phyloP scores from a whole-genome alignment of 495 filamentous ascomycete genomes.

The Hypoxylon fuscum region DNA sequence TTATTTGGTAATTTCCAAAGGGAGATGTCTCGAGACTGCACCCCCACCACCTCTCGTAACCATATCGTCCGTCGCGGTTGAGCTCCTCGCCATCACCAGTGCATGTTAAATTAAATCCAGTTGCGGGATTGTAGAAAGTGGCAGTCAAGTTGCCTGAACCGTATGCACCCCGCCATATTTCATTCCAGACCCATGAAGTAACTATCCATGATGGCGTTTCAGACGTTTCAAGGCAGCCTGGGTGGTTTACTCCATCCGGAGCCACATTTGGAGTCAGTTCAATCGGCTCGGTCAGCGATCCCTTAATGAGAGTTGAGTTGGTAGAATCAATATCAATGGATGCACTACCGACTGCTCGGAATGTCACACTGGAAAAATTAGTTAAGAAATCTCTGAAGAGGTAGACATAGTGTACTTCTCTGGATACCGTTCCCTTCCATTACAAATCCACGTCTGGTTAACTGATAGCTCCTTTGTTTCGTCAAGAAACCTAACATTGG shows the following conservation, averaged over 20 bases:
- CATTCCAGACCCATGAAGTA: conserved; percentile 34
- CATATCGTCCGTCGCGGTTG: conserved; percentile 30
- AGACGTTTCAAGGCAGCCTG: conserved; percentile 29
- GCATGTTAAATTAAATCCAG: conserved; percentile 26
- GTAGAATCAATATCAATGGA: conserved; percentile 4
- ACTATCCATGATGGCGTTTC: conserved; percentile 29
- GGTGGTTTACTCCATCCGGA: conserved; percentile 34
- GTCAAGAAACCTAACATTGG: conserved; percentile 14
- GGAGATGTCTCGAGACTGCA: conserved; percentile 7
- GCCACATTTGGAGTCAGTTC: conserved; percentile 36
- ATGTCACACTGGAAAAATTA: conserved; percentile 26
- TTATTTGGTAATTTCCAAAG: conserved; percentile 19
- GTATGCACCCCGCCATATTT: conserved; percentile 20
- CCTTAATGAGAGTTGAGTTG: conserved; percentile 20
- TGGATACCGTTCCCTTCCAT: conserved; percentile 17
- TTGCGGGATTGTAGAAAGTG: conserved; percentile 23
- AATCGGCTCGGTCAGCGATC: conserved; percentile 30
- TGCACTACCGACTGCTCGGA: conserved; percentile 20
- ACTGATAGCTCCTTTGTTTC: conserved; percentile 16
- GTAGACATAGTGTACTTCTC: conserved; percentile 6
- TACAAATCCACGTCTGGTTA: conserved; percentile 34
- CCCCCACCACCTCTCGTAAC: conserved; percentile 31
- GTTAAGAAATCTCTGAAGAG: background rate
- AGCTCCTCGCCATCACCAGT: conserved; percentile 33
- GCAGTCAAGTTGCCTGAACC: conserved; percentile 24